Evolutionary conservation across 129 eudicot genomes (phyloP).

Genomic region (Erigeron canadensis): DNA sequence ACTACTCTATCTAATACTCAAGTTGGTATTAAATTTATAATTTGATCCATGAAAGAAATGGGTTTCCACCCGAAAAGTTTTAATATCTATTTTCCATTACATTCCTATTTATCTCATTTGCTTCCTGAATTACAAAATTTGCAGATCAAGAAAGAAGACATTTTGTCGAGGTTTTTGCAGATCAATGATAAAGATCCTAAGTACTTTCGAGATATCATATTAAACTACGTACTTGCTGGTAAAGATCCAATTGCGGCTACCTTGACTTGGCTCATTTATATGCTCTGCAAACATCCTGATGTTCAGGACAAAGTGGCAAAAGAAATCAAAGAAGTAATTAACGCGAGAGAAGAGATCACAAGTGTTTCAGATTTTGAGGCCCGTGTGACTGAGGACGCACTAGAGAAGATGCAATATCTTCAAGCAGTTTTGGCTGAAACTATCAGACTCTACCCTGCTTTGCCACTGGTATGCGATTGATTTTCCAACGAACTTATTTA

Average conservation of each 20-base stretch:
- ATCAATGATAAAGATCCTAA: constrained; percentile 32
- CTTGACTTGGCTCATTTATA: constrained; percentile 61
- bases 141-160: constrained; percentile 53
- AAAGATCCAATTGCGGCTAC: constrained; percentile 65
- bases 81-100: background rate
- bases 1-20: too few relatives aligned
- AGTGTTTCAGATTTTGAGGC: constrained; percentile 38
- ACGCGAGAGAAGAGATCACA: constrained; percentile 9
- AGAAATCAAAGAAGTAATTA: constrained; percentile 45
- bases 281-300: constrained; percentile 61
- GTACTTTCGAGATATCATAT: constrained; percentile 55
- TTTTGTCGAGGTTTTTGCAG: constrained; percentile 59
- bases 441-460: constrained; percentile 71
- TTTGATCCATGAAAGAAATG: background rate
- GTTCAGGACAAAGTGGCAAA: constrained; percentile 51
- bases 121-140: background rate
- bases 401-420: constrained; percentile 70
- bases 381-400: constrained; percentile 44
- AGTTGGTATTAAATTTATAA: background rate
- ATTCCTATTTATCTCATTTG: background rate
- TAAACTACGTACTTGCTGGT: constrained; percentile 64
- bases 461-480: constrained; percentile 51
- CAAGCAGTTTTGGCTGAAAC: constrained; percentile 69
- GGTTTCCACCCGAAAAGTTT: background rate
- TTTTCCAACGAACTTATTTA: background rate